Percentiles rank a stretch among this genome's conserved stretches.
phyloP scores from a whole-genome alignment of 1,139 yeast species.

The Blastobotrys serpentis region DNA sequence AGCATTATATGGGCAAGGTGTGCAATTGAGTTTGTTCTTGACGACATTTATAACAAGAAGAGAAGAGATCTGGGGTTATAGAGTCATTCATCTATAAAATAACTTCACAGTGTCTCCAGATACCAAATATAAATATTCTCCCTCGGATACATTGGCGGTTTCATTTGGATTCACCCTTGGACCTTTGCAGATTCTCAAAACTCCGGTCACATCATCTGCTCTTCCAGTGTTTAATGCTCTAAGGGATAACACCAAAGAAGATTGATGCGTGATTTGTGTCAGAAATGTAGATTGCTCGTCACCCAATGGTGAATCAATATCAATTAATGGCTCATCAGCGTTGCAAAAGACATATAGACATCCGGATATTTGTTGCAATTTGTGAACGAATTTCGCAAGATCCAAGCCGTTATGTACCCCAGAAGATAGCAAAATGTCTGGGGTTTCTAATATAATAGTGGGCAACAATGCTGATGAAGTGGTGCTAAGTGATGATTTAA shows the following conservation, averaged over 20 bases:
- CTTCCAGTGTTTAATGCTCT: constrained; percentile 75
- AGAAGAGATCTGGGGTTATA: constrained; percentile 1
- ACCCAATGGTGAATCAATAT: constrained; percentile 34
- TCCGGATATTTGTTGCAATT: constrained; percentile 10
- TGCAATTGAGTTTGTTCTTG: constrained; percentile 84
- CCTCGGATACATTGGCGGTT: constrained; percentile 47
- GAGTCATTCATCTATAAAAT: constrained; percentile 38
- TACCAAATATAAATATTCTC: constrained; percentile 62
- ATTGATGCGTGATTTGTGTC: constrained; percentile 50
- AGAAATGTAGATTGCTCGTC: constrained; percentile 47
- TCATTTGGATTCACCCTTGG: constrained; percentile 36
- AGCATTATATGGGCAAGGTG: constrained; percentile 87
- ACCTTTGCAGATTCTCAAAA: constrained; percentile 59
- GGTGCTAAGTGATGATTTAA: constrained; percentile 3
- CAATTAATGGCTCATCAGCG: constrained; percentile 44
- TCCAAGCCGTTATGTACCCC: constrained; percentile 10
- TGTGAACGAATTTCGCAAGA: constrained; percentile 13
- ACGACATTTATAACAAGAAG: constrained; percentile 59
- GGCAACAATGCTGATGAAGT: constrained; percentile 1
- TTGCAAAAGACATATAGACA: constrained; percentile 34
- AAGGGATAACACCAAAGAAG: constrained; percentile 52
- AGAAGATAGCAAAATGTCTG: constrained; percentile 43
- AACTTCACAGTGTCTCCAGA: constrained; percentile 43
- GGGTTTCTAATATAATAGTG: constrained; percentile 23
- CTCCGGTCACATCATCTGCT: constrained; percentile 81